Conservation (phyloP, 257 asterid genomes). For the Cynanchum wilfordii region DNA sequence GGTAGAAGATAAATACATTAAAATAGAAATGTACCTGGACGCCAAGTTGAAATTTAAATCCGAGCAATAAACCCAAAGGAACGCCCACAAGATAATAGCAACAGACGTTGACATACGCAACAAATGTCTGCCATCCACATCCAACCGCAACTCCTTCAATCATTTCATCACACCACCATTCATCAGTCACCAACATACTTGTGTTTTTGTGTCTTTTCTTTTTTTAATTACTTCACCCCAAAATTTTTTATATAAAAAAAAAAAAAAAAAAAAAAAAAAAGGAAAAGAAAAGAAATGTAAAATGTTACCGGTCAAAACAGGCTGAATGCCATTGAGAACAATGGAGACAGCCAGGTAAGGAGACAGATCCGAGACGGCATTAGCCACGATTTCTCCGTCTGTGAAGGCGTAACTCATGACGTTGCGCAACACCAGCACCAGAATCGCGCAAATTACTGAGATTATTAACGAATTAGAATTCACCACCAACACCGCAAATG, state of each 20-base stretch:
- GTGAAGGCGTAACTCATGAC: slow-evolving; percentile 35
- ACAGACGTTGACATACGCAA: slow-evolving; percentile 29
- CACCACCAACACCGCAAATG: slow-evolving; percentile 23
- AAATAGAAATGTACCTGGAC: slow-evolving; percentile 10
- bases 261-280: background rate
- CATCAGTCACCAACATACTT: no score
- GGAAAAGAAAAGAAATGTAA: background rate
- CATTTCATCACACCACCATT: no score
- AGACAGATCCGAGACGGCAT: slow-evolving; percentile 50
- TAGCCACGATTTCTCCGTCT: slow-evolving; percentile 43
- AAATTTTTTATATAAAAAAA: no score
- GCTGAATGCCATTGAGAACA: slow-evolving; percentile 66
- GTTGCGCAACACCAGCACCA: slow-evolving; percentile 14
- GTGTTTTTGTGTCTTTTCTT: no score
- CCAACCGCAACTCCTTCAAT: slow-evolving; percentile 38
- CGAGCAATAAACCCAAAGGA: slow-evolving; percentile 28
- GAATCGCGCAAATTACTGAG: slow-evolving; percentile 13
- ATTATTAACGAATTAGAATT: slow-evolving; percentile 13
- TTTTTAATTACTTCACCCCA: no score
- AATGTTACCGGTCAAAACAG: slow-evolving; percentile 60
- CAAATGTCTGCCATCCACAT: slow-evolving; percentile 38
- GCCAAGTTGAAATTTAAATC: slow-evolving; percentile 24
- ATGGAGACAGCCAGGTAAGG: slow-evolving; percentile 50
- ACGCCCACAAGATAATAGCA: slow-evolving; percentile 29
- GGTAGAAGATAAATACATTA: no score